Evolutionary conservation across 495 filamentous ascomycete species (phyloP), one percentile per base, ranked within the genome.

Genomic region (Cryomyces antarcticus): DNA sequence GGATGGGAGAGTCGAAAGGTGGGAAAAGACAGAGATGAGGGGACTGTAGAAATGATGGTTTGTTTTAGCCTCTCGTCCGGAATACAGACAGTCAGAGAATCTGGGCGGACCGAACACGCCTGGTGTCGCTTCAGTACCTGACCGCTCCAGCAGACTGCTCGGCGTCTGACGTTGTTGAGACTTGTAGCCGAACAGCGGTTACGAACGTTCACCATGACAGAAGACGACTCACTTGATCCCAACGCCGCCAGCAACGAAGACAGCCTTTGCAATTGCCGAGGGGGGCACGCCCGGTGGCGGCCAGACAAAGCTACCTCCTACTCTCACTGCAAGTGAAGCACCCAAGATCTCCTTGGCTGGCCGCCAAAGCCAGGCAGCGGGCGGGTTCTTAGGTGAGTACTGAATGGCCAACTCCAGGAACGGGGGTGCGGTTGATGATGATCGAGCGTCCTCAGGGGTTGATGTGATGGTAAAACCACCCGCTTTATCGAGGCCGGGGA

Each of bases 381-480:
- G 65, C 3, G 78, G 76, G 46, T 79, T 85, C 3, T 60, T 50
- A 0, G 72, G 68, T 0, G 78, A 78, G 7, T 68, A 58, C 54
- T 80, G 80, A 7, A 89, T 67, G 0, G 82, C 81, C 0, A 89
- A 66, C 52, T 87, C 78, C n/a, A 92, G 53, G 49, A 71, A 80
- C 0, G 56, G 57, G 11, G 41, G 33, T 12, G 31, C n/a, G 1
- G 40, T 6, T 7, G 24, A 13, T 17, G 41, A 7, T 4, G 50
- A 41, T 6, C 38, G 11, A 2, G 61, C 58, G 12, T 54, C 47
- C 17, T 29, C 13, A 4, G 83, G 82, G 0, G 80, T 60, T 2
- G 82, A 88, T n/a, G 81, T 83, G 42, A 92, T 81, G 40, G 81
- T 89, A 64, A 88, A 93, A 5, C 83, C 84, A 6, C 83, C 84